Base-by-base conservation (phyloP, 2,329 filamentous ascomycete genomes). In the Rhexocercosporidium sp. region DNA sequence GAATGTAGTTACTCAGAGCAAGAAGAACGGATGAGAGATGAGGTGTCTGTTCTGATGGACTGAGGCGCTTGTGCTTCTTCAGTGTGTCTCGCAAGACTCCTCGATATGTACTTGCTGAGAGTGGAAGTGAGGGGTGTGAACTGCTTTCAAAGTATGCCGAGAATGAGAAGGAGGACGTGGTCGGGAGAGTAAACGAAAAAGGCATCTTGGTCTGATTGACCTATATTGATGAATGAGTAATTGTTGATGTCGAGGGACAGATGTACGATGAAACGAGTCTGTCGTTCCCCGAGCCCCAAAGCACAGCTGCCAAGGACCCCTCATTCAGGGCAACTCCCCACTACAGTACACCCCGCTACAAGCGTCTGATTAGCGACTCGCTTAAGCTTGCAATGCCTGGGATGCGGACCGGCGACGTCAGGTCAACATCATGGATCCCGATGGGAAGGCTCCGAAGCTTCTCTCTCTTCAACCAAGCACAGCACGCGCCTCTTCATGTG, bases 11-110 rank as follows among this genome's bases (percentile, higher is more conserved):
- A 66, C 90, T 89, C 12, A 97, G 77, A 46, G 88, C 87, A 39
- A 89, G 85, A 64, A 92, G 83, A 44, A 98, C 84, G 6, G 86
- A 86, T 27, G 88, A 83, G 6, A 99, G 85, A 76, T 93, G 89
- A 25, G 89, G 83, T 6, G 88, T 82, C 78, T 93, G 92, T 27
- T 92, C 89, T 11, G 86, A 78, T 9, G 91, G 84, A 3, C 92
- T 85, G n/a, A 97, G 86, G 62, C 93, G 89, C 80, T 97, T 98
- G 83, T 97, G 90, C 73, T 89, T 89, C 81, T 98, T 98, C 68
- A 99, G 85, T 2, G 89, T 87, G 78, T 95, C 90, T 74, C 93
- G 90, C 61, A 97, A 85, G 20, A 97, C 88, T 73, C 92, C 92
- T 68, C 96, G 92, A 76, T 93, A 89, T 9, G 92, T 95, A 72